Conservation (phyloP, 495 filamentous ascomycete genomes). For the Friedmanniomyces simplex region DNA sequence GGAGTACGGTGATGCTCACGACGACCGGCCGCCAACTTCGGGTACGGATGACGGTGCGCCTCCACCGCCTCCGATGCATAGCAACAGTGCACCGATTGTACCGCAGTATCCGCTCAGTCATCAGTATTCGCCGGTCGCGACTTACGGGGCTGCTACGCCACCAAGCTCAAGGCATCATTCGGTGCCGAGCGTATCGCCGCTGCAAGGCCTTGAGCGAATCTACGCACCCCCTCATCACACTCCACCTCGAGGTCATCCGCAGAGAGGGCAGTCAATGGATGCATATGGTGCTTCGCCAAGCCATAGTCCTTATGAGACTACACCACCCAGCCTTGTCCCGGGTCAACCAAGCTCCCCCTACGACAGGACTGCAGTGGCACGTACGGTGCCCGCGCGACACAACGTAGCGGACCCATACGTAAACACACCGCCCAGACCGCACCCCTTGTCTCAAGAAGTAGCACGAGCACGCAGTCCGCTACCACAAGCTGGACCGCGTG, state of each 20-base stretch:
- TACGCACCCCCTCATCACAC: constrained; percentile 3
- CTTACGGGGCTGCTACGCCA: constrained; percentile 4
- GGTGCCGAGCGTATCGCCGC: constrained; percentile 6
- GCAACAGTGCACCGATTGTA: constrained; percentile 26
- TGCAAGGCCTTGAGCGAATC: constrained; percentile 5
- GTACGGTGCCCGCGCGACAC: neutral
- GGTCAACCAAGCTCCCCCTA: constrained; percentile 8
- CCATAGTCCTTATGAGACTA: neutral
- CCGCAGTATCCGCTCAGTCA: constrained; percentile 2
- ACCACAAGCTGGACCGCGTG: neutral
- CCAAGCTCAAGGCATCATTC: constrained; percentile 18
- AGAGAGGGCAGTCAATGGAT: constrained; percentile 11
- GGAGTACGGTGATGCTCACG: constrained; percentile 8
- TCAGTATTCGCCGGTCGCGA: neutral
- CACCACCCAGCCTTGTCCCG: neutral
- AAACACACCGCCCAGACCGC: constrained; percentile 19
- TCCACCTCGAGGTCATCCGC: neutral
- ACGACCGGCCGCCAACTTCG: neutral
- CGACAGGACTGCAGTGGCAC: neutral
- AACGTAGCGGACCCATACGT: constrained; percentile 16
- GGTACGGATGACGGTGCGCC: constrained; percentile 23
- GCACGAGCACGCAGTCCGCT: constrained; percentile 15
- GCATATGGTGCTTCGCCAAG: constrained; percentile 11
- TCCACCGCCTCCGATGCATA: constrained; percentile 33
- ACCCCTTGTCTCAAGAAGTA: constrained; percentile 25